Evolutionary conservation across 176 grass and related monocot species (phyloP).

Genomic region (Secale cereale): DNA sequence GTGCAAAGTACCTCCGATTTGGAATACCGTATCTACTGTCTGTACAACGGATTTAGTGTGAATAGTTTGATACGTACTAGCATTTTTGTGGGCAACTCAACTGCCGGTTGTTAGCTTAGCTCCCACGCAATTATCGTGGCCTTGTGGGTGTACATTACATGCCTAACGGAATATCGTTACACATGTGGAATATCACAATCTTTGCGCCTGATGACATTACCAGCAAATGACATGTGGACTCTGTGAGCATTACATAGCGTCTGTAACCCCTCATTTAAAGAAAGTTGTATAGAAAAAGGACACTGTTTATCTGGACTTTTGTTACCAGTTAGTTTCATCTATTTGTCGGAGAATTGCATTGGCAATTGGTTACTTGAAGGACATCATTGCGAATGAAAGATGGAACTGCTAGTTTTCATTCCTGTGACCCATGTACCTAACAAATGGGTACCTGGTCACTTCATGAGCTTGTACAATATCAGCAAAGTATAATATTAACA

Average conservation of each 20-base stretch:
- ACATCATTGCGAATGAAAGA: not conserved
- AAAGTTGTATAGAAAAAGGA: not conserved
- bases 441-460: not conserved
- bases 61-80: not conserved
- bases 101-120: not conserved
- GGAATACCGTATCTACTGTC: not conserved
- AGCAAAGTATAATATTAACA: not conserved
- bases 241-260: not conserved
- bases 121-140: not conserved
- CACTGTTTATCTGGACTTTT: not conserved
- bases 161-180: not conserved
- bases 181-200: not conserved
- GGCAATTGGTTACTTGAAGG: not conserved
- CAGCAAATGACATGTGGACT: not conserved
- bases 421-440: not conserved
- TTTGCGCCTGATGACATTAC: not conserved
- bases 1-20: not conserved
- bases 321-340: not conserved
- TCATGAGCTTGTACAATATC: too few relatives aligned
- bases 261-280: not conserved
- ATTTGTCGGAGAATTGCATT: not conserved
- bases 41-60: not conserved
- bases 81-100: not conserved
- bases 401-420: not conserved
- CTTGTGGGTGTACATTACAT: not conserved